Evolutionary conservation across 1,284 basidiomycete genomes (phyloP), one percentile per base, ranked within the genome.

Genomic region (Acaromyces ingoldii): DNA sequence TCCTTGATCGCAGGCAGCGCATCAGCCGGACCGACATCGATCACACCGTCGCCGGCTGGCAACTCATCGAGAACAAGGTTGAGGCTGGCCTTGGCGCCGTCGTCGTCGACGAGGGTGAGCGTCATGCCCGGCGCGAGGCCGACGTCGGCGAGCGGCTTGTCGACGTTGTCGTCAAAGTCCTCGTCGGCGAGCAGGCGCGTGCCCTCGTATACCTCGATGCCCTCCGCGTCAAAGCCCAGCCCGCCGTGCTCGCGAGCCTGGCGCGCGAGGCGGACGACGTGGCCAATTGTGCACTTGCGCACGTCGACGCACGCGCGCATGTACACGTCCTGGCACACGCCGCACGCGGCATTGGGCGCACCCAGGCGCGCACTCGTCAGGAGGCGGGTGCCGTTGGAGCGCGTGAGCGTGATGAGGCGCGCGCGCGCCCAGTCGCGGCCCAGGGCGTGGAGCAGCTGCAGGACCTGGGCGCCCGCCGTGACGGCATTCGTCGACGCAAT

Each of bases 401-500:
- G 51, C 9, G 57, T 53, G n/a, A 72, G 41, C 10, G 57, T 57
- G 30, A 70, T 58, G 33, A 58, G 52, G 3, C 62, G 57, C 22
- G 60, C 53, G 37, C 51, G 49, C 30, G 51, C 31, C 63, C 62
- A 66, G 10, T 33, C 21, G 33, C 51, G 40, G 3, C 60, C 62
- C 0, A 97, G 81, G 25, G 95, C 80, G 54, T 91, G 85, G 11
- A 96, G 78, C 0, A 91, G 88, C 77, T 96, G 92, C 43, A 97
- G 81, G 15, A 96, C 91, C 63, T 96, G 89, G 30, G 95, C 80
- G 0, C 92, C 95, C 0, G 95, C 88, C 60, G 97, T 85, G 76
- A 98, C 89, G 11, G 95, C 95, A 76, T 99, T 99, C 6, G 95
- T 99, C 0, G 95, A 97, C 1, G 95, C 95, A 64, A 98, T 97